These are phyloP conservation scores for Sordariomycetes sp. DNA, from an alignment of 2,329 filamentous ascomycete species.

Conservation along the genomic window DNA sequence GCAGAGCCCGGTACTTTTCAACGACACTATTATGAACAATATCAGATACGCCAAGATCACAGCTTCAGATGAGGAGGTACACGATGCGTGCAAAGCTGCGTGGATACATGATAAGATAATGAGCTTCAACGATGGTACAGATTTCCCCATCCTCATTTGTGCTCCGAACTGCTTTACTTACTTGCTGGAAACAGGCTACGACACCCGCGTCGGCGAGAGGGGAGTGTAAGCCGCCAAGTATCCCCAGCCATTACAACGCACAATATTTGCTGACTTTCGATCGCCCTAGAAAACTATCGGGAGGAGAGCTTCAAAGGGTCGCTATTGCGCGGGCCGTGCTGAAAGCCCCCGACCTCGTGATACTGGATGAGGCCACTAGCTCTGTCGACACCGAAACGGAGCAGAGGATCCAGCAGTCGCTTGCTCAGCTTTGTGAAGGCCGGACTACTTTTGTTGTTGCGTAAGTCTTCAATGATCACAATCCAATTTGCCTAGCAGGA, in stretches of 20 bases:
- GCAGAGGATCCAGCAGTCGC: constrained; percentile 50
- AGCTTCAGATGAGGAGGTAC: constrained; percentile 40
- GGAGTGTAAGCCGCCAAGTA: constrained; percentile 23
- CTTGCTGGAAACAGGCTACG: constrained; percentile 21
- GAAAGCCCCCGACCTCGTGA: constrained; percentile 60
- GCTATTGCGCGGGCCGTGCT: constrained; percentile 60
- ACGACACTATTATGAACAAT: constrained; percentile 46
- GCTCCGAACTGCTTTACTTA: not conserved
- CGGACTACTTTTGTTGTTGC: constrained; percentile 57
- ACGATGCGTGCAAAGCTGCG: constrained; percentile 38
- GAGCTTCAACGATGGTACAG: constrained; percentile 33
- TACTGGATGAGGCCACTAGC: constrained; percentile 70
- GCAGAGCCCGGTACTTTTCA: constrained; percentile 40
- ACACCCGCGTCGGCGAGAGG: constrained; percentile 35
- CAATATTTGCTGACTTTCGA: not conserved
- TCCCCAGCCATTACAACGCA: not conserved
- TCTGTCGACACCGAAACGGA: constrained; percentile 61
- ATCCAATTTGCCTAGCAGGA: constrained; percentile 4
- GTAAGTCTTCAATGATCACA: constrained; percentile 20
- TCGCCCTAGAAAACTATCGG: constrained; percentile 42
- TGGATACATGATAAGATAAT: constrained; percentile 45
- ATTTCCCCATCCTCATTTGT: not conserved
- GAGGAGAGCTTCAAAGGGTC: constrained; percentile 52
- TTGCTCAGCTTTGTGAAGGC: constrained; percentile 41
- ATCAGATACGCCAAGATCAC: constrained; percentile 40